A percentile compares a stretch with the other conserved stretches of the same genome.
Conservation (phyloP, 257 asterid genomes). For the Datura wrightii region DNA sequence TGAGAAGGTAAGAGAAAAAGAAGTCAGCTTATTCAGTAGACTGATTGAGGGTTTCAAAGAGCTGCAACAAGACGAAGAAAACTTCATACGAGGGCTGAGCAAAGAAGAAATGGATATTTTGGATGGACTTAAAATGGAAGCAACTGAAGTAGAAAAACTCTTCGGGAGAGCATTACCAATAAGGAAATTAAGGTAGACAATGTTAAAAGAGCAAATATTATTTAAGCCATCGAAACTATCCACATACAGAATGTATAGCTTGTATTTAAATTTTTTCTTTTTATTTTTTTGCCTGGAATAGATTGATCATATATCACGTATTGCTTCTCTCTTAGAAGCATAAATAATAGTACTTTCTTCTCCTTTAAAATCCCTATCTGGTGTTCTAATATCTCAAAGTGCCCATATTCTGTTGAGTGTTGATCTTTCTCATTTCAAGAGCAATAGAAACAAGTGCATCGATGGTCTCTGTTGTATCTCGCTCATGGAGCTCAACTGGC, state of each 20-base stretch:
- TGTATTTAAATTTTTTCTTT: not conserved
- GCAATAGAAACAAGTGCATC: no score
- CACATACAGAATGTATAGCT: slow-evolving; percentile 4
- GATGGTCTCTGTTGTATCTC: no score
- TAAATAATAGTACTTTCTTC: not conserved
- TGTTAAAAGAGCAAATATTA: not conserved
- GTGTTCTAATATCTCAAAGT: not conserved
- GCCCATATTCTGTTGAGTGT: not conserved
- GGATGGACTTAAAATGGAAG: slow-evolving; percentile 80
- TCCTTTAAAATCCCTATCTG: not conserved
- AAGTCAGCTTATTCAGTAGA: slow-evolving; percentile 58
- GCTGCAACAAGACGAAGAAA: slow-evolving; percentile 69
- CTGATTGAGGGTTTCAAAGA: slow-evolving; percentile 77
- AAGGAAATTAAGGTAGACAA: slow-evolving; percentile 68
- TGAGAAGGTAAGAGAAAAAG: slow-evolving; percentile 67
- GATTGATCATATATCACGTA: not conserved
- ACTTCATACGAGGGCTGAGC: slow-evolving; percentile 69
- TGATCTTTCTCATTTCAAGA: no score
- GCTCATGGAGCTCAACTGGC: no score
- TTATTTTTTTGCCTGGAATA: not conserved
- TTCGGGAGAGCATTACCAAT: slow-evolving; percentile 78
- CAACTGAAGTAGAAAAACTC: slow-evolving; percentile 78
- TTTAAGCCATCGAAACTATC: not conserved
- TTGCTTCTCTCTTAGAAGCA: not conserved
- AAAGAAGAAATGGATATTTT: slow-evolving; percentile 88